Percentiles rank a stretch among this genome's conserved stretches.
Conservation (phyloP, 2,329 filamentous ascomycete species). For the Lecanicillium sp. region DNA sequence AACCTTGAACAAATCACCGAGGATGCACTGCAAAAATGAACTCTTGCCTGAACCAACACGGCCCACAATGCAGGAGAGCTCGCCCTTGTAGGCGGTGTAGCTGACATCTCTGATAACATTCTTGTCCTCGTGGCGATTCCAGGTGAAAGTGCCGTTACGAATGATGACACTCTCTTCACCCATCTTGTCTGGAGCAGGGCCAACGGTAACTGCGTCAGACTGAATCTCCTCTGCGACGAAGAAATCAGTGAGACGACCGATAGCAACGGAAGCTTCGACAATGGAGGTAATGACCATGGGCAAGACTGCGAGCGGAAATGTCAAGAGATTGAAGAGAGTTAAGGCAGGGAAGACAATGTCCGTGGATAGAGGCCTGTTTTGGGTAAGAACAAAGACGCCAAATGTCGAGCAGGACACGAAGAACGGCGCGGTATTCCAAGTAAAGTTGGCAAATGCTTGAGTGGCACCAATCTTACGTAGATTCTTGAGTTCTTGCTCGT, state of each 20-base stretch:
- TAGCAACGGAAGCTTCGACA: conserved; percentile 91
- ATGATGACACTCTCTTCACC: conserved; percentile 85
- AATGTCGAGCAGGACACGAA: conserved; percentile 96
- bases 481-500: conserved; percentile 91
- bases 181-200: conserved; percentile 60
- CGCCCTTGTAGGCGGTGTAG: conserved; percentile 83
- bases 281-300: conserved; percentile 98
- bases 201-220: conserved; percentile 64
- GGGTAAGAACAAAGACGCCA: conserved; percentile 82
- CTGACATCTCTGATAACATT: conserved; percentile 74
- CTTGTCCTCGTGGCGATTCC: conserved; percentile 74
- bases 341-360: conserved; percentile 91
- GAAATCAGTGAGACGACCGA: conserved; percentile 75
- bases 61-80: conserved; percentile 86
- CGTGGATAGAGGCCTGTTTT: conserved; percentile 72
- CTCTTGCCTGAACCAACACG: conserved; percentile 95
- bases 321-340: conserved; percentile 91
- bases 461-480: conserved; percentile 92
- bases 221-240: conserved; percentile 87
- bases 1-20: conserved; percentile 88
- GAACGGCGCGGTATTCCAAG: conserved; percentile 96
- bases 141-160: conserved; percentile 81
- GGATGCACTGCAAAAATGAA: conserved; percentile 76
- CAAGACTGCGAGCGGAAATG: conserved; percentile 86
- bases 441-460: conserved; percentile 92